Percentiles rank a stretch among this genome's conserved stretches.
These are phyloP conservation scores for Pyropia yezoensis DNA, from an alignment of 23 red algal species.

Conservation along the genomic window DNA sequence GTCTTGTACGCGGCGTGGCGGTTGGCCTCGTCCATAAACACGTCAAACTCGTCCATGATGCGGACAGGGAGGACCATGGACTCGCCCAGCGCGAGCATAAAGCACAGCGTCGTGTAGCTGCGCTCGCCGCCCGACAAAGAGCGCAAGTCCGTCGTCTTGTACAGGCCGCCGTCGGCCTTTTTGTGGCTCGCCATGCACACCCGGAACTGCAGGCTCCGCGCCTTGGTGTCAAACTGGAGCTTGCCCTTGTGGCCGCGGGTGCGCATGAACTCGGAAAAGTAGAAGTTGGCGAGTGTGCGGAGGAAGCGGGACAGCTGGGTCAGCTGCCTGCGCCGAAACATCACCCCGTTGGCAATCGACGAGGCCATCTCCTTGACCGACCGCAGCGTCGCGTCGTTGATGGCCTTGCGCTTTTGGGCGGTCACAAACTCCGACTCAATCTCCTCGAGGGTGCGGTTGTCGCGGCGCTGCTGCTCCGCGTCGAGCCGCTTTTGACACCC, in stretches of 20 bases:
- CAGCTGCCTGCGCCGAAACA: slow-evolving; percentile 13
- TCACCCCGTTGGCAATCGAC: slow-evolving; percentile 25
- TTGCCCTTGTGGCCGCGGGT: slow-evolving; percentile 63
- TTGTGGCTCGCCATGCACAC: slow-evolving; percentile 61
- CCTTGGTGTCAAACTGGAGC: slow-evolving; percentile 38
- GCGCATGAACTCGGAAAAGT: slow-evolving; percentile 75
- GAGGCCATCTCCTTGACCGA: slow-evolving; percentile 14
- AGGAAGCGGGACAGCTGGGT: slow-evolving; percentile 6
- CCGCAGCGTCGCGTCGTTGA: slow-evolving; percentile 12
- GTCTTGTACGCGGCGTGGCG: slow-evolving; percentile 66
- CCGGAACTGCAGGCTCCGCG: slow-evolving; percentile 30
- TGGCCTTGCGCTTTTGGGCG: slow-evolving; percentile 29
- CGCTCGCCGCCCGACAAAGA: slow-evolving; percentile 83
- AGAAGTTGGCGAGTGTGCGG: slow-evolving; percentile 22
- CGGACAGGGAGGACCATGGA: slow-evolving; percentile 73
- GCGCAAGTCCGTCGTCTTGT: slow-evolving; percentile 46
- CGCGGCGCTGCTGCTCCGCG: slow-evolving; percentile 44
- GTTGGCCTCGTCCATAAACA: slow-evolving; percentile 91
- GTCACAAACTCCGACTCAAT: slow-evolving; percentile 50
- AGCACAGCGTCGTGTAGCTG: slow-evolving; percentile 72
- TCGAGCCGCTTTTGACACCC: slow-evolving; percentile 25
- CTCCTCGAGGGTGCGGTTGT: slow-evolving; percentile 38
- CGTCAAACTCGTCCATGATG: slow-evolving; percentile 97
- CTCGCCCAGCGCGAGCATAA: slow-evolving; percentile 89
- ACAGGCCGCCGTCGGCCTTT: slow-evolving; percentile 50